Conservation (phyloP, 208 protist genomes). For the Acanthamoeba healyi region DNA sequence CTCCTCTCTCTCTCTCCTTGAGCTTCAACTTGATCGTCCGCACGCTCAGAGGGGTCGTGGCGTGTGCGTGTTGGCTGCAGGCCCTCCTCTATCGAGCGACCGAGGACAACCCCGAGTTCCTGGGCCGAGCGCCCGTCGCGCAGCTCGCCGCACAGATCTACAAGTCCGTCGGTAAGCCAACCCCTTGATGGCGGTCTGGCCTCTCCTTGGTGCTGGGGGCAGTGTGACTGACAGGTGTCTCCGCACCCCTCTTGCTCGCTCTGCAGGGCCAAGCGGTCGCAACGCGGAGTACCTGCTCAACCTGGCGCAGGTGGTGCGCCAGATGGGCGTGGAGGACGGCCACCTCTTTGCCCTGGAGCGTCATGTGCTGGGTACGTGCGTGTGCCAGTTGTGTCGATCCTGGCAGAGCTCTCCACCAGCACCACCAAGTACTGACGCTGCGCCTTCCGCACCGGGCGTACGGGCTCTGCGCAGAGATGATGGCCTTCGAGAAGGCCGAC, state of each 20-base stretch:
- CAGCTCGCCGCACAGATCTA: conserved; percentile 63
- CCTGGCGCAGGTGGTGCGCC: background rate
- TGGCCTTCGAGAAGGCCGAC: background rate
- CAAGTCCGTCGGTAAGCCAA: conserved; percentile 31
- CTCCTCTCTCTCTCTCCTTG: conserved; percentile 21
- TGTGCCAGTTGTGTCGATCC: too few relatives aligned
- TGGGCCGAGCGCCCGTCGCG: background rate
- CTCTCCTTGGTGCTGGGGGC: too few relatives aligned
- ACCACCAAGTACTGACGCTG: too few relatives aligned
- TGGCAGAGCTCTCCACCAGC: too few relatives aligned
- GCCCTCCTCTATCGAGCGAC: conserved; percentile 43
- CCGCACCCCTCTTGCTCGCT: background rate
- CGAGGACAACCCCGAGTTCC: conserved; percentile 66
- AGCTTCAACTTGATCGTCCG: too few relatives aligned
- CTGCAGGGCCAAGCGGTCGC: background rate
- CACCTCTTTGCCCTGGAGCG: conserved; percentile 39
- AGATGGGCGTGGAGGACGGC: conserved; percentile 33
- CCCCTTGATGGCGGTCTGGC: background rate
- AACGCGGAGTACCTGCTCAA: background rate
- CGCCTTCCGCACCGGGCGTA: too few relatives aligned
- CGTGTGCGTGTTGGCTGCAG: background rate
- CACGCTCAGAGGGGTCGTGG: too few relatives aligned
- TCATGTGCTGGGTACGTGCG: background rate
- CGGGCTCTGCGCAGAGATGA: background rate
- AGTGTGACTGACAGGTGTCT: background rate